phyloP scores from a whole-genome alignment of 345 rosid species.

The Melaleuca alternifolia region DNA sequence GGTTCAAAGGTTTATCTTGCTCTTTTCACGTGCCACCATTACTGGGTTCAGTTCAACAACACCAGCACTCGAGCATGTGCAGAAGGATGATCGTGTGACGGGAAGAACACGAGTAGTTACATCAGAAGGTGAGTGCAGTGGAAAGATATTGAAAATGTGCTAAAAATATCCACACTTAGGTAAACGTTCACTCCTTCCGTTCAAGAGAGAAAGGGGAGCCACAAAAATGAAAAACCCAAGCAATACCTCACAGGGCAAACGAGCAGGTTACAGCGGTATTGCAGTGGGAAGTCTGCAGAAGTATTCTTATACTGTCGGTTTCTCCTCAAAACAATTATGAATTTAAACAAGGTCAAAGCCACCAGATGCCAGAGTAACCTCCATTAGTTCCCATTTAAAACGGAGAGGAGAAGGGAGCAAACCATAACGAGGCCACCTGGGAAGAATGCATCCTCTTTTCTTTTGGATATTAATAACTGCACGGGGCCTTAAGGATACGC shows the following conservation, averaged over 20 bases:
- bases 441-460: neutral
- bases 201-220: neutral
- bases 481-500: neutral
- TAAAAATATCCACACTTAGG: neutral
- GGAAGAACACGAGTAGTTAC: neutral
- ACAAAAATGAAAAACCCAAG: neutral
- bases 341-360: neutral
- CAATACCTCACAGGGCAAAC: rapidly evolving
- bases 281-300: neutral
- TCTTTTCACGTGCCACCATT: neutral
- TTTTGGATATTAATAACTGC: neutral
- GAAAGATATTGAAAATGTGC: neutral
- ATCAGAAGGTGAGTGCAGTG: neutral
- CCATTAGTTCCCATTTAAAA: neutral
- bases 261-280: neutral
- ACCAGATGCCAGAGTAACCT: neutral
- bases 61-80: neutral
- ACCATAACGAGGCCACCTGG: neutral
- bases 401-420: neutral
- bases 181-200: neutral
- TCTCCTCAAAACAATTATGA: neutral
- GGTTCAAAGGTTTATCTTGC: neutral
- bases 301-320: neutral
- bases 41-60: neutral
- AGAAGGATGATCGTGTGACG: neutral